Base-by-base conservation (phyloP, 2,329 filamentous ascomycete species). In the Aspergillus texensis region DNA sequence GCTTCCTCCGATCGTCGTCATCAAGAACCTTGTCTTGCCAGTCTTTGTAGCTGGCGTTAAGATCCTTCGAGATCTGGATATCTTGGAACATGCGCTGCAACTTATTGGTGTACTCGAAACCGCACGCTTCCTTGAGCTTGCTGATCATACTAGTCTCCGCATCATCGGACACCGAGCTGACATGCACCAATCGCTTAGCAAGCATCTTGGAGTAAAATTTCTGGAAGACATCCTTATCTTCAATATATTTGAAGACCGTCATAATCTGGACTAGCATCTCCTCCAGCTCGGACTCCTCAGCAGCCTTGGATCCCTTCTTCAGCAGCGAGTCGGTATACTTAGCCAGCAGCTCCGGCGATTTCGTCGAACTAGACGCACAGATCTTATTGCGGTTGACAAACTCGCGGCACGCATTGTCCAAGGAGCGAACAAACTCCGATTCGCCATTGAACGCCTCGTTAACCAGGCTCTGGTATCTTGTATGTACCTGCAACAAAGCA, bases 171-270 rank as follows among this genome's bases (percentile, higher is more conserved):
- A 95, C 95, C 0, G 95, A 98, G 76, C 91, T 97, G 77, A 91
- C 93, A 78, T 97, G 93, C 21, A 99, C 95, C 61, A 99, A 83
- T 72, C 95, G 93, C 77, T 96, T 93, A 57, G 95, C 95, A 71
- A 99, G 83, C 90, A 97, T 97, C 67, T 94, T 91, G 2, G 94
- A 96, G 81, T 99, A 99, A 81, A 97, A 99, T 79, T 98, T 99
- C 79, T 98, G 95, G 86, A 99, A 99, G 6, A 99, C 96, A 74
- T 99, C 95, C 84, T 99, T 99, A 81, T 99, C 96, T 77, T 99
- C 95, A 67, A 99, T 98, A 80, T 99, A 99, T 82, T 98, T 98
- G 87, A 99, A 99, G 61, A 99, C 93, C 1, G 94, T 97, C 95
- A 99, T 99, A 72, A 99, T 95, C 77, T 97, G 92, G 24, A 88